A percentile compares a stretch with the other conserved stretches of the same genome.
phyloP scores from a whole-genome alignment of 768 basidiomycete species.

The Aureoboletus auriporus region DNA sequence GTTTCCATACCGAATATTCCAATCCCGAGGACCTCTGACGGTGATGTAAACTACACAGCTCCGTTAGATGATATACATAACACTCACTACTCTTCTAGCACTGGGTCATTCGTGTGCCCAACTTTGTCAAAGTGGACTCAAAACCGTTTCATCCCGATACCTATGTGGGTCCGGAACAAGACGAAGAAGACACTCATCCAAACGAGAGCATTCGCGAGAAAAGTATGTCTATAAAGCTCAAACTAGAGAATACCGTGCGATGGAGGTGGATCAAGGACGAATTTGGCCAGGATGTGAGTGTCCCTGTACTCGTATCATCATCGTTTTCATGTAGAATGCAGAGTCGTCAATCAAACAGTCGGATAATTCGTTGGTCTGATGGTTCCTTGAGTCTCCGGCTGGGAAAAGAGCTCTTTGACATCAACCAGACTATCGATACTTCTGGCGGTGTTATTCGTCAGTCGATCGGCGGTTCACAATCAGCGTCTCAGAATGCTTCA shows the following conservation, averaged over 20 bases:
- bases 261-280: constrained; percentile 92
- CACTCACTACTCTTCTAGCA: constrained; percentile 36
- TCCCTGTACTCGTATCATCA: neutral
- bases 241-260: constrained; percentile 90
- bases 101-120: constrained; percentile 94
- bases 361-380: constrained; percentile 94
- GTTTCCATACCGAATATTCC: constrained; percentile 87
- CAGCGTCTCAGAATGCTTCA: constrained; percentile 37
- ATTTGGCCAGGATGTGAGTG: constrained; percentile 70
- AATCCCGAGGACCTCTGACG: constrained; percentile 74
- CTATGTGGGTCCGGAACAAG: constrained; percentile 80
- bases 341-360: constrained; percentile 85
- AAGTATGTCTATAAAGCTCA: constrained; percentile 80
- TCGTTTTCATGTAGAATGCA: constrained; percentile 28
- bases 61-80: neutral
- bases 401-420: constrained; percentile 93
- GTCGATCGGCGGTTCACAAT: constrained; percentile 45
- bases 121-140: constrained; percentile 85
- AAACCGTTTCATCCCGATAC: constrained; percentile 88
- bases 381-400: constrained; percentile 86
- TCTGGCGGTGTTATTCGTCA: constrained; percentile 65
- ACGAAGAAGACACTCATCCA: constrained; percentile 56
- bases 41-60: constrained; percentile 53
- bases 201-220: constrained; percentile 66
- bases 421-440: constrained; percentile 73